A percentile compares a stretch with the other conserved stretches of the same genome.
These are phyloP conservation scores for Amaranthus hypochondriacus DNA, from an alignment of 148 eudicot genomes.

Conservation along the genomic window DNA sequence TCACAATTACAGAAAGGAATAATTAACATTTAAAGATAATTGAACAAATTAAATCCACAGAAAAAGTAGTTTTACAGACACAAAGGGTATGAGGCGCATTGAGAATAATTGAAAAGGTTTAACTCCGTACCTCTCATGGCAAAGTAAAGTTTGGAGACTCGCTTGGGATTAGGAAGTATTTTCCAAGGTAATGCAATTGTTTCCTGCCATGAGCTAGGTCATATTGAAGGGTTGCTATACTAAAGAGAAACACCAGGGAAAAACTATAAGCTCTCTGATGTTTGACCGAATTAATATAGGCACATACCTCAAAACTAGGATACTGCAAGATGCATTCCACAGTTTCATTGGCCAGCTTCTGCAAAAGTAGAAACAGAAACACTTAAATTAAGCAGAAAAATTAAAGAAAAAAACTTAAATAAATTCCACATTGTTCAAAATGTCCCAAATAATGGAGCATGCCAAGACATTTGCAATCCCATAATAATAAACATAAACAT, in stretches of 20 bases:
- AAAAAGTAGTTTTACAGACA: not conserved
- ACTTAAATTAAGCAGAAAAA: no score
- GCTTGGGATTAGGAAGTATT: slow-evolving; percentile 63
- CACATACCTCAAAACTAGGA: slow-evolving; percentile 86
- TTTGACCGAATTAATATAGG: not conserved
- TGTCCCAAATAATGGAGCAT: no score
- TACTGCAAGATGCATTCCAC: slow-evolving; percentile 56
- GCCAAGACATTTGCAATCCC: no score
- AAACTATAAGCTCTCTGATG: not conserved
- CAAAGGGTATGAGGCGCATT: not conserved
- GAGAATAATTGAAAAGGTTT: not conserved
- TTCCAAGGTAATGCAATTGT: slow-evolving; percentile 80
- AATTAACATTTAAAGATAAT: no score
- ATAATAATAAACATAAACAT: no score
- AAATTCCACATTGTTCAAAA: not conserved
- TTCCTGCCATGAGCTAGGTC: slow-evolving; percentile 43
- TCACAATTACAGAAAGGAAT: no score
- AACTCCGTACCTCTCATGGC: slow-evolving; percentile 78
- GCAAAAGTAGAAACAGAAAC: slow-evolving; percentile 21
- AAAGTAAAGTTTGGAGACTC: slow-evolving; percentile 69
- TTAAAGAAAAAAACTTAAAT: not conserved
- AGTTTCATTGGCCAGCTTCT: slow-evolving; percentile 63
- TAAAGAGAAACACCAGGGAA: not conserved
- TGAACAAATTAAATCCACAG: not conserved
- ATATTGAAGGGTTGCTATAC: not conserved